Percentiles rank a stretch among this genome's conserved stretches.
Conservation (phyloP, 2,329 filamentous ascomycete genomes). For the Xylariaceae sp. region DNA sequence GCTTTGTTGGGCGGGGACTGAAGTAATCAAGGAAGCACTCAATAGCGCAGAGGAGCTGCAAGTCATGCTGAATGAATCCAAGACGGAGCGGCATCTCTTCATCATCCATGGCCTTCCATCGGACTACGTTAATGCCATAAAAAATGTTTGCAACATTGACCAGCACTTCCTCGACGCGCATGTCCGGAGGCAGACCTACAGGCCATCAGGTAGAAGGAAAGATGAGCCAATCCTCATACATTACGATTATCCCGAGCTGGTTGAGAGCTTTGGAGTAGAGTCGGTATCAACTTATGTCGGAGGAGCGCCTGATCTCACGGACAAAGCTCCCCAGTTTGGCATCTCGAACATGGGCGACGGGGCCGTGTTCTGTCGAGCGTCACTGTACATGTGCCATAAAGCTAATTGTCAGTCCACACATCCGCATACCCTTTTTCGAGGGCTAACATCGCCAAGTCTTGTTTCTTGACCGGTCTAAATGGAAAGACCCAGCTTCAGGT, state of each 20-base stretch:
- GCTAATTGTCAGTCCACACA: constrained; percentile 15
- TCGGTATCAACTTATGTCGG: no score
- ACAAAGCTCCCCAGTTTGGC: background rate
- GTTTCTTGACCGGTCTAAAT: constrained; percentile 26
- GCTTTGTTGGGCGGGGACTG: background rate
- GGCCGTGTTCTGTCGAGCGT: constrained; percentile 29
- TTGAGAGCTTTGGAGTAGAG: constrained; percentile 1
- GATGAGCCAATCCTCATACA: constrained; percentile 9
- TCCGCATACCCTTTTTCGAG: no score
- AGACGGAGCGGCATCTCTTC: constrained; percentile 5
- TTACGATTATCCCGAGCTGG: constrained; percentile 30
- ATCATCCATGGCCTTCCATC: constrained; percentile 21
- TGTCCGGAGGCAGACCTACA: constrained; percentile 20
- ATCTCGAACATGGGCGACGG: constrained; percentile 3
- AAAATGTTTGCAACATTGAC: constrained; percentile 20
- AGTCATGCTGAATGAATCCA: background rate
- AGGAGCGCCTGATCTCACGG: constrained; percentile 11
- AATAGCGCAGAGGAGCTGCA: background rate
- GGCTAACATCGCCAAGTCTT: constrained; percentile 19
- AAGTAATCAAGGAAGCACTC: background rate
- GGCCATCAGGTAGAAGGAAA: constrained; percentile 11
- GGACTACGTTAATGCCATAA: constrained; percentile 19
- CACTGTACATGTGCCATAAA: constrained; percentile 27
- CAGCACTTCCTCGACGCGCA: constrained; percentile 29
- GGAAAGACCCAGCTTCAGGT: constrained; percentile 13